These are phyloP conservation scores for Umbelopsis vinacea DNA, from an alignment of 192 early-diverging fungal species.

Conservation along the genomic window DNA sequence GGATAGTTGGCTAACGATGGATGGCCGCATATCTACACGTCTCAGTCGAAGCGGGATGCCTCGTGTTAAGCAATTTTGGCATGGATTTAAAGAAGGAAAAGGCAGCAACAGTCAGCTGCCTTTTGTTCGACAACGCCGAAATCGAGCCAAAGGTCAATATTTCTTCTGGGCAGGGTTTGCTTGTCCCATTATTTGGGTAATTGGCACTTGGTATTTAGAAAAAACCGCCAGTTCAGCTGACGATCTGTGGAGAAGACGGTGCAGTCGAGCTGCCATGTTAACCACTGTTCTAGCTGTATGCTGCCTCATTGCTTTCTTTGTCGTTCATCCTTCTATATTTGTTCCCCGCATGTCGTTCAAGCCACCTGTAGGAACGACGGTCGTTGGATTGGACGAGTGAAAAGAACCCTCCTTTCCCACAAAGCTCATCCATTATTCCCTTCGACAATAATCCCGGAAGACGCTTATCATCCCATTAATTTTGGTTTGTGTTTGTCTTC, in stretches of 20 bases:
- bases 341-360: neutral
- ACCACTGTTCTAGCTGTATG: neutral
- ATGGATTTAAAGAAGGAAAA: neutral
- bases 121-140: neutral
- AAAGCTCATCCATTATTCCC: neutral
- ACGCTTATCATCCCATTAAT: neutral
- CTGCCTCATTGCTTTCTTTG: neutral
- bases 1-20: neutral
- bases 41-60: neutral
- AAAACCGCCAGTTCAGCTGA: neutral
- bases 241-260: neutral
- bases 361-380: neutral
- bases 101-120: neutral
- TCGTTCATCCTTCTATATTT: conserved; percentile 1
- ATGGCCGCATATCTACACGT: neutral
- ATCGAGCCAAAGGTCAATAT: neutral
- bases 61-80: neutral
- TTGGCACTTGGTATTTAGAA: neutral
- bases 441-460: neutral
- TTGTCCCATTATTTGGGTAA: conserved; percentile 5
- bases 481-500: neutral
- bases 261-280: neutral
- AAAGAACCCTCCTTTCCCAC: neutral
- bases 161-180: conserved; percentile 5
- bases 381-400: neutral